Evolutionary conservation across 768 basidiomycete genomes (phyloP).

Genomic region (Tephrocybe sp.): DNA sequence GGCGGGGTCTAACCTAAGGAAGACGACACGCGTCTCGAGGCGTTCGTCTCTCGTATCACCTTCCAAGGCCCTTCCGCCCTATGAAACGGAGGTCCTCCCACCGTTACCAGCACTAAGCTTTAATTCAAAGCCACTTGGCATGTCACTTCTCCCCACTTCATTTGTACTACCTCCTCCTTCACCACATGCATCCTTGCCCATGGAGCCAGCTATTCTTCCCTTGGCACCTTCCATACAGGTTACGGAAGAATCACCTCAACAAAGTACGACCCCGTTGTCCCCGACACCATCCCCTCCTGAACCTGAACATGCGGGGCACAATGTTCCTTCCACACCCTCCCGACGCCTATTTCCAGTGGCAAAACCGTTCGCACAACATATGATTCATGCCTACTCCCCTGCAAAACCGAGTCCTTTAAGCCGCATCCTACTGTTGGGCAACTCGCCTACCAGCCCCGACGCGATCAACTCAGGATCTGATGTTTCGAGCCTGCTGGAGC

Average conservation of each 20-base stretch:
- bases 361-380: slow-evolving; percentile 64
- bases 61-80: slow-evolving; percentile 31
- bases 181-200: slow-evolving; percentile 62
- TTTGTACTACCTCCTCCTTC: slow-evolving; percentile 81
- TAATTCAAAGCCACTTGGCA: slow-evolving; percentile 36
- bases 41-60: slow-evolving; percentile 42
- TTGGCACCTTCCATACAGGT: slow-evolving; percentile 18
- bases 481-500: slow-evolving; percentile 24
- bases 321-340: slow-evolving; percentile 29
- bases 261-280: slow-evolving; percentile 9
- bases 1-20: slow-evolving; percentile 38
- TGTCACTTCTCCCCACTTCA: slow-evolving; percentile 59
- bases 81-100: slow-evolving; percentile 40
- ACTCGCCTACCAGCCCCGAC: slow-evolving; percentile 49
- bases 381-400: slow-evolving; percentile 82
- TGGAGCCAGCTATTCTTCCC: slow-evolving; percentile 38
- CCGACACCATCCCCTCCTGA: slow-evolving; percentile 16
- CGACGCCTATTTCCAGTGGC: slow-evolving; percentile 63
- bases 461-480: slow-evolving; percentile 10
- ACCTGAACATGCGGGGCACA: slow-evolving; percentile 12
- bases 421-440: slow-evolving; percentile 68
- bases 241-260: slow-evolving; percentile 9
- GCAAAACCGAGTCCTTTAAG: slow-evolving; percentile 78
- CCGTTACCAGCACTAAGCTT: slow-evolving; percentile 30
- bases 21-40: slow-evolving; percentile 42